Percentiles rank a stretch among this genome's conserved stretches.
Conservation (phyloP, 2,329 filamentous ascomycete species). For the Trichophyton verrucosum region DNA sequence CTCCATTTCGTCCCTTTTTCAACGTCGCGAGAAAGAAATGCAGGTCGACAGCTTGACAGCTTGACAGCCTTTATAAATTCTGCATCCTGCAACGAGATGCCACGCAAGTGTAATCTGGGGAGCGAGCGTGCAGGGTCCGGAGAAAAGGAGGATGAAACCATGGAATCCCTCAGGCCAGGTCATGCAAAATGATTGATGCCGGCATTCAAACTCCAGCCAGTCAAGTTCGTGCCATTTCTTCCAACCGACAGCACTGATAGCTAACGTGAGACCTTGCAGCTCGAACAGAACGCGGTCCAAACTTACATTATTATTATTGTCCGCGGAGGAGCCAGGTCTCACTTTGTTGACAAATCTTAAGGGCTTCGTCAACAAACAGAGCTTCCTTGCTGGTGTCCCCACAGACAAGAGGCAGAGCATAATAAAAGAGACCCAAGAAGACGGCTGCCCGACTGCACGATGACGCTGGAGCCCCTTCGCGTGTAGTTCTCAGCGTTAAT, state of each 20-base stretch:
- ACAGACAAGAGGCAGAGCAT: background rate
- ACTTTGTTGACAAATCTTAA: no score
- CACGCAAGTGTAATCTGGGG: no score
- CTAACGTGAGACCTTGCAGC: background rate
- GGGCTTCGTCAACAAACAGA: background rate
- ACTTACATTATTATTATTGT: background rate
- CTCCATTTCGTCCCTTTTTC: background rate
- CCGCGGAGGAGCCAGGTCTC: background rate
- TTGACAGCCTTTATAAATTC: no score
- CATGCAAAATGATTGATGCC: background rate
- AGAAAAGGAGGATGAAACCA: background rate
- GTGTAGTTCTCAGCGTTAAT: background rate
- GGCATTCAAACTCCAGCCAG: background rate
- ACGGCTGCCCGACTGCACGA: background rate
- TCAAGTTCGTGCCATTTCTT: background rate
- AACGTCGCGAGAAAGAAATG: no score
- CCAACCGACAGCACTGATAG: background rate
- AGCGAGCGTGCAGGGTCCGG: background rate
- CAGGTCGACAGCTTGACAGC: no score
- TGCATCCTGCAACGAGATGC: no score
- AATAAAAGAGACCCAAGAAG: background rate
- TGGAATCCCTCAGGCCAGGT: background rate
- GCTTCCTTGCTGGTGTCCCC: background rate
- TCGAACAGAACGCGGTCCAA: background rate
- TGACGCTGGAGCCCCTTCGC: slow-evolving; percentile 1